A percentile compares a stretch with the other conserved stretches of the same genome.
Conservation (phyloP, 2,329 filamentous ascomycete species). For the Keithomyces neogunnii region DNA sequence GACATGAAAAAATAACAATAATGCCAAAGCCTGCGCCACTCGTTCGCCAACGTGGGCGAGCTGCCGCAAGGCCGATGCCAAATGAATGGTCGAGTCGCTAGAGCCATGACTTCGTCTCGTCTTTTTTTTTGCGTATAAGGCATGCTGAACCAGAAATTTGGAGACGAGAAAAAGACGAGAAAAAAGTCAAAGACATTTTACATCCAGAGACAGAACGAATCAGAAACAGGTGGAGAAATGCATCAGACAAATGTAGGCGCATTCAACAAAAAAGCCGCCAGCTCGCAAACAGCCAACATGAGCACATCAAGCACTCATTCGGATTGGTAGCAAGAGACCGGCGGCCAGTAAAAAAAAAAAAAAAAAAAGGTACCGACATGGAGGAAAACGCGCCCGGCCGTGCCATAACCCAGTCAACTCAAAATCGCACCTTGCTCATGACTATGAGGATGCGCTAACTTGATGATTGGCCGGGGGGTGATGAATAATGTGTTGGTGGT, state of each 20-base stretch:
- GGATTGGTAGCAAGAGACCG: too few species aligned
- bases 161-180: neutral
- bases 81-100: neutral
- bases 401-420: neutral
- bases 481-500: constrained; percentile 34
- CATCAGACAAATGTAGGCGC: too few species aligned
- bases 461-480: constrained; percentile 7
- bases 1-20: neutral
- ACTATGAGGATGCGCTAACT: constrained; percentile 7
- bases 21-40: neutral
- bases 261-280: too few species aligned
- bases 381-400: neutral
- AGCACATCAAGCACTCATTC: too few species aligned
- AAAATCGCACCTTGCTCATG: neutral
- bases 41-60: neutral
- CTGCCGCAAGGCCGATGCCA: neutral
- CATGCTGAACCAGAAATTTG: neutral
- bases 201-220: neutral
- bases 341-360: too few species aligned
- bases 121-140: neutral
- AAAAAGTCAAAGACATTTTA: neutral
- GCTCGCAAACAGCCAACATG: too few species aligned
- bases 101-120: neutral
- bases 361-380: neutral
- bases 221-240: neutral